Percentiles rank a stretch among this genome's conserved stretches.
These are phyloP conservation scores for Tetrahymena elliotti DNA, from an alignment of 73 alveolate genomes.

Conservation along the genomic window DNA sequence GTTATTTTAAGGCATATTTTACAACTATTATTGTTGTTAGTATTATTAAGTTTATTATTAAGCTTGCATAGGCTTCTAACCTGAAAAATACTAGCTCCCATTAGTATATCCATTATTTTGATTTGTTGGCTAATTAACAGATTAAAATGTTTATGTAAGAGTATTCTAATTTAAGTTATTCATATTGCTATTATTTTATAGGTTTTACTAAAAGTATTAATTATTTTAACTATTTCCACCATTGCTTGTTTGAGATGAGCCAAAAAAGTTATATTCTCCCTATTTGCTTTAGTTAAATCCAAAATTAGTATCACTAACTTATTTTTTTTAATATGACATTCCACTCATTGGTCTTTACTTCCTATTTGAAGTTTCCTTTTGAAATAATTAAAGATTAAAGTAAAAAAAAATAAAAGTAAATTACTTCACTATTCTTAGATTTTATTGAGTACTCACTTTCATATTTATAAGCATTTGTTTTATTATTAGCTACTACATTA, in stretches of 20 bases:
- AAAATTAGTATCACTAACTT: background rate
- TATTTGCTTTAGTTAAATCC: background rate
- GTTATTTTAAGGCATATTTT: background rate
- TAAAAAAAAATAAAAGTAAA: background rate
- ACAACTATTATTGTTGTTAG: background rate
- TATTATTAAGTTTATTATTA: background rate
- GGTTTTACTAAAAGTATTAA: background rate
- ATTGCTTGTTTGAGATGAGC: background rate
- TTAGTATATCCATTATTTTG: background rate
- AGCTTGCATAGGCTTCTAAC: background rate
- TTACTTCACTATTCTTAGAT: background rate
- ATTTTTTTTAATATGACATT: background rate
- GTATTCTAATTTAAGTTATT: background rate
- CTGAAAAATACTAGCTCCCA: background rate
- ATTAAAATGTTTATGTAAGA: background rate
- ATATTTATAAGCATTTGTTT: background rate
- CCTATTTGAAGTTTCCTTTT: background rate
- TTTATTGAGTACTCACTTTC: background rate
- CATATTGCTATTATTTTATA: background rate
- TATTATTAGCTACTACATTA: background rate
- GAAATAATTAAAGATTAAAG: background rate
- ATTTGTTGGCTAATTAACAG: background rate
- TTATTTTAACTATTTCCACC: background rate
- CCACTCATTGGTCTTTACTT: background rate
- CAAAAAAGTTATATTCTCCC: background rate